phyloP scores from a whole-genome alignment of 2,329 filamentous ascomycete species.

The Pezicula radicicola region DNA sequence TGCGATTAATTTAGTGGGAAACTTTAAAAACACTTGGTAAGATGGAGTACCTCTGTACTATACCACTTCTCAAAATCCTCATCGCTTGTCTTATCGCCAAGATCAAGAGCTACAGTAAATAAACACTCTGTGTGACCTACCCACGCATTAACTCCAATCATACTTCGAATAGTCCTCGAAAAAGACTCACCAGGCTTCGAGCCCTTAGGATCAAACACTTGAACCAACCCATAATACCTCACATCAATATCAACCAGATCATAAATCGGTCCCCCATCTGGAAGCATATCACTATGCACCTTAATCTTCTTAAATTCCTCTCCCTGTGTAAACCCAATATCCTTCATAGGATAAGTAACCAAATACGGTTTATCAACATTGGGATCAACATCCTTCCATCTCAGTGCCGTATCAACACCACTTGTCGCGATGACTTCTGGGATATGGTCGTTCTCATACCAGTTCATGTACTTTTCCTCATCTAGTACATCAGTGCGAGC shows the following conservation, averaged over 20 bases:
- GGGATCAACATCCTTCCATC: slow-evolving; percentile 7
- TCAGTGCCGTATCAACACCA: slow-evolving; percentile 5
- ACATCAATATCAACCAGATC: slow-evolving; percentile 9
- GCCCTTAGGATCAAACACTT: slow-evolving; percentile 10
- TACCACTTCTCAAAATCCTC: slow-evolving; percentile 14
- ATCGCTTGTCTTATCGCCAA: slow-evolving; percentile 3
- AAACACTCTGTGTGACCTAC: slow-evolving; percentile 9
- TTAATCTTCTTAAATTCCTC: slow-evolving; percentile 7
- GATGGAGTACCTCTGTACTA: slow-evolving; percentile 6
- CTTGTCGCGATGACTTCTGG: slow-evolving; percentile 8
- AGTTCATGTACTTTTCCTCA: slow-evolving; percentile 8
- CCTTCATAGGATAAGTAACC: slow-evolving; percentile 7
- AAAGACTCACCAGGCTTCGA: slow-evolving; percentile 1
- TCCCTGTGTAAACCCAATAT: slow-evolving; percentile 5
- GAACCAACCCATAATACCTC: slow-evolving; percentile 8
- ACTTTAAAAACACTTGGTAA: background rate
- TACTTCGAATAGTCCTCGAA: background rate
- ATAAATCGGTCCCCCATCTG: slow-evolving; percentile 3
- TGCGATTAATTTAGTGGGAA: background rate
- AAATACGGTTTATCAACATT: slow-evolving; percentile 9
- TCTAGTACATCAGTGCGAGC: slow-evolving; percentile 3
- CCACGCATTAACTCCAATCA: background rate
- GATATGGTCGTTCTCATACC: slow-evolving; percentile 11
- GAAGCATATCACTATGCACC: slow-evolving; percentile 6
- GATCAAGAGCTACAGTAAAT: slow-evolving; percentile 6